A percentile compares a stretch with the other conserved stretches of the same genome.
Evolutionary conservation across 1,139 yeast genomes (phyloP).

Genomic region (Hansenula lynferdii): DNA sequence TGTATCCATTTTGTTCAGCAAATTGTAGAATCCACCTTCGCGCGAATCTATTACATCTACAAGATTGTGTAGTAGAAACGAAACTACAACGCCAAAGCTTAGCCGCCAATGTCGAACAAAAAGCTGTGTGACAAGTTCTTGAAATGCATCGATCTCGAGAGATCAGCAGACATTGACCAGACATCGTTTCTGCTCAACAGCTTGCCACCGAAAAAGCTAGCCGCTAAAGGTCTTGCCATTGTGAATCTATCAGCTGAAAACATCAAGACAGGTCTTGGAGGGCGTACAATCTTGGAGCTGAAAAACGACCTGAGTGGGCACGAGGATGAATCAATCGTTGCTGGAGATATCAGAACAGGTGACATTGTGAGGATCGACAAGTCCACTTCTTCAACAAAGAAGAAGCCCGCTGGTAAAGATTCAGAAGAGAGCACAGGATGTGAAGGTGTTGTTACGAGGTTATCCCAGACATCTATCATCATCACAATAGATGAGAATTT

Average conservation of each 20-base stretch:
- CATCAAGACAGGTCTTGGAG: conserved; percentile 76
- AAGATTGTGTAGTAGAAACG: too few relatives aligned
- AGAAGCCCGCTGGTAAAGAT: conserved; percentile 14
- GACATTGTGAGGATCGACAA: conserved; percentile 61
- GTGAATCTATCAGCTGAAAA: conserved; percentile 56
- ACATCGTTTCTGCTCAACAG: conserved; percentile 45
- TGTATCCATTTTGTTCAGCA: too few relatives aligned
- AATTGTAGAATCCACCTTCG: too few relatives aligned
- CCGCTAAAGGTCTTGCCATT: conserved; percentile 70
- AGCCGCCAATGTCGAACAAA: conserved; percentile 15
- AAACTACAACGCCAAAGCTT: too few relatives aligned
- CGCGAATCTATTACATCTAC: too few relatives aligned
- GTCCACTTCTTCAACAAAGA: conserved; percentile 3
- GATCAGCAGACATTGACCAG: conserved; percentile 51
- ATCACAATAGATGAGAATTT: conserved; percentile 58
- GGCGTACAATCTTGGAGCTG: conserved; percentile 66
- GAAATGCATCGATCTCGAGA: conserved; percentile 51
- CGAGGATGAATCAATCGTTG: conserved; percentile 36
- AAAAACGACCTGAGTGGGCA: conserved; percentile 53
- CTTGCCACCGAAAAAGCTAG: conserved; percentile 61
- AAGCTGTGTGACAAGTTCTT: conserved; percentile 41
- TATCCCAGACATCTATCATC: conserved; percentile 30
- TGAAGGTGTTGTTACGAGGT: conserved; percentile 55
- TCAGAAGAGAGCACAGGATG: conserved; percentile 19
- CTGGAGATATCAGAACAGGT: conserved; percentile 67